Percentiles rank a stretch among this genome's conserved stretches.
These are phyloP conservation scores for Scleroderma citrinum DNA, from an alignment of 768 basidiomycete species.

Conservation along the genomic window DNA sequence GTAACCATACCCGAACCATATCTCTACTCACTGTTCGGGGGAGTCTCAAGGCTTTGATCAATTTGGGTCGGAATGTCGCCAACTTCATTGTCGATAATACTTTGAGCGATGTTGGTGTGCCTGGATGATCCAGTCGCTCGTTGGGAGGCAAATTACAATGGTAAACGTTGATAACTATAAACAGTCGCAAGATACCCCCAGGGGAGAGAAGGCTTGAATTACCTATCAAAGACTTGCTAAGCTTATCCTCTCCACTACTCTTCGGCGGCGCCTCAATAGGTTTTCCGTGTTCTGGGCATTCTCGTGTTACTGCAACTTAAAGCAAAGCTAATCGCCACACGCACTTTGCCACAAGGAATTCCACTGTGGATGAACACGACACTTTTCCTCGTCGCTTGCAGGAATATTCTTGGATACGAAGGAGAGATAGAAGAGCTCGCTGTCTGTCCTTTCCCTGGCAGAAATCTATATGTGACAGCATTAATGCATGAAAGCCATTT, in stretches of 20 bases:
- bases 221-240: slow-evolving; percentile 62
- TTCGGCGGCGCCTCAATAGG: slow-evolving; percentile 33
- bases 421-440: slow-evolving; percentile 79
- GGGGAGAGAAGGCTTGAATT: background rate
- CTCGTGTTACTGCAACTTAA: slow-evolving; percentile 6
- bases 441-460: slow-evolving; percentile 64
- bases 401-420: slow-evolving; percentile 46
- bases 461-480: slow-evolving; percentile 46
- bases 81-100: slow-evolving; percentile 68
- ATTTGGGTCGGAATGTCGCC: slow-evolving; percentile 56
- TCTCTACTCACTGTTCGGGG: slow-evolving; percentile 19
- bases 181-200: slow-evolving; percentile 6
- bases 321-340: slow-evolving; percentile 1
- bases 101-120: slow-evolving; percentile 33
- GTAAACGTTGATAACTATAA: slow-evolving; percentile 28
- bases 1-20: slow-evolving; percentile 48
- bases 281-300: slow-evolving; percentile 49
- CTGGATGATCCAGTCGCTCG: slow-evolving; percentile 15
- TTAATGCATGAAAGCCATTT: slow-evolving; percentile 9
- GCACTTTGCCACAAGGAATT: slow-evolving; percentile 54
- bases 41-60: slow-evolving; percentile 44
- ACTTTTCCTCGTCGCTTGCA: slow-evolving; percentile 35
- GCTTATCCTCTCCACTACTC: slow-evolving; percentile 39
- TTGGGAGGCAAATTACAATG: slow-evolving; percentile 14
- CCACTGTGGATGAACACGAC: slow-evolving; percentile 60